Evolutionary conservation across 2,329 filamentous ascomycete species (phyloP).

Genomic region (Phialocephala sp.): DNA sequence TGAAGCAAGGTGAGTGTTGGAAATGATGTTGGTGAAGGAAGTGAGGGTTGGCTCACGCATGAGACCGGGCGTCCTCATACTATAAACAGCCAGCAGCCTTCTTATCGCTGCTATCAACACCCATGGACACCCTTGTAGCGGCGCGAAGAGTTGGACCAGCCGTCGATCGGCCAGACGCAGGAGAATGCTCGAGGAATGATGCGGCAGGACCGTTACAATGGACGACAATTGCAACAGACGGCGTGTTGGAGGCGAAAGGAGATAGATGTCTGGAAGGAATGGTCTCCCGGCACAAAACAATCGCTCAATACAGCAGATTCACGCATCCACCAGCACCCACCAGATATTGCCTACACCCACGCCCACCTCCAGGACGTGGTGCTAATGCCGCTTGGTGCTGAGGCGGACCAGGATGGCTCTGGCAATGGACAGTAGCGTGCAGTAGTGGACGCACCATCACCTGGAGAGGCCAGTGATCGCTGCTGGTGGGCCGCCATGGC

Average conservation of each 20-base stretch:
- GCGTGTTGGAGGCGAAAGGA: background rate
- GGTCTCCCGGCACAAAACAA: background rate
- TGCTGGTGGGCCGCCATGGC: background rate
- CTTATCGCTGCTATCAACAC: slow-evolving; percentile 10
- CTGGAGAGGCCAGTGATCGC: slow-evolving; percentile 3
- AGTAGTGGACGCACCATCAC: background rate
- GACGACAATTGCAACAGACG: background rate
- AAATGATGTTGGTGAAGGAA: background rate
- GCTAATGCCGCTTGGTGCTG: slow-evolving; percentile 1
- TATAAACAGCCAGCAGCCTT: background rate
- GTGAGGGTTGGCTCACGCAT: background rate
- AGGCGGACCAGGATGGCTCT: background rate
- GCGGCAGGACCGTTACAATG: background rate
- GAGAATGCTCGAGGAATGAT: background rate
- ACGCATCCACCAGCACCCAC: background rate
- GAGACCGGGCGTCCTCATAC: background rate
- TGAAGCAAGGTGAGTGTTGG: background rate
- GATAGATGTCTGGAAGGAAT: background rate
- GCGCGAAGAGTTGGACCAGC: too few species aligned
- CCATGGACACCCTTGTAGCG: background rate
- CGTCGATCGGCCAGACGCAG: too few species aligned
- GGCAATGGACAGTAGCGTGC: background rate
- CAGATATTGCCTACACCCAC: background rate
- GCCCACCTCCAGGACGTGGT: background rate
- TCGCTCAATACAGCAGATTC: slow-evolving; percentile 7